Evolutionary conservation across 164 flowering plant species (phyloP), one percentile per base, ranked within the genome.

Genomic region (Tetracentron sinense): DNA sequence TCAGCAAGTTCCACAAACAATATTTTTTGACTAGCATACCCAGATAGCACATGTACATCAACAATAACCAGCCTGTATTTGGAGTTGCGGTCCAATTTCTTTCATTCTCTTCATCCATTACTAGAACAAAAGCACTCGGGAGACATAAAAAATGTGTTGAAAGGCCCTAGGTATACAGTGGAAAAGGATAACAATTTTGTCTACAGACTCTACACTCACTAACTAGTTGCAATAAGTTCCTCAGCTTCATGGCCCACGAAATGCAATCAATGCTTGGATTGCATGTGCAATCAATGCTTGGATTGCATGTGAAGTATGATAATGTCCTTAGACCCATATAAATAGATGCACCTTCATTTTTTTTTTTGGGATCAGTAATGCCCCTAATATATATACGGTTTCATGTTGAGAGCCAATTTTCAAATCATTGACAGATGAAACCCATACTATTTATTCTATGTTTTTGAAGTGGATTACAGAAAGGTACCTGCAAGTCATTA

Each of bases 401-500:
- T 50, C 21, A 7, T 50, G 26, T 20, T 19, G 2, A 12, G 20
- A 50, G 20, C 26, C 25, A 50, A 50, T 4, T 50, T 20, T 20
- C 10, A 50, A 50, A 12, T 15, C 21, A 50, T 20, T 7, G 23
- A 50, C 0, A 50, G 21, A 20, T 23, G 16, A 57, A 3, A 10
- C n/a, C 20, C 14, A 22, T 57, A 5, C 35, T 46, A 25, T 46
- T 27, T 16, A 27, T 17, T 22, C 3, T 48, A 1, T 27, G 31
- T 17, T 5, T 23, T 10, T 58, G 20, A 1, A 20, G 26, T 20
- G 29, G 25, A 60, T 28, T 16, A 25, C 28, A 42, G 44, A 51
- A 49, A 62, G 6, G n/a, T 75, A 87, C 97, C 90, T 92, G 92
- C 74, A 95, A 74, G 57, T 71, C 78, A 72, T 81, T 72, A 42